Conservation (phyloP, 805 yeast species). For the Ogataea wickerhamii region DNA sequence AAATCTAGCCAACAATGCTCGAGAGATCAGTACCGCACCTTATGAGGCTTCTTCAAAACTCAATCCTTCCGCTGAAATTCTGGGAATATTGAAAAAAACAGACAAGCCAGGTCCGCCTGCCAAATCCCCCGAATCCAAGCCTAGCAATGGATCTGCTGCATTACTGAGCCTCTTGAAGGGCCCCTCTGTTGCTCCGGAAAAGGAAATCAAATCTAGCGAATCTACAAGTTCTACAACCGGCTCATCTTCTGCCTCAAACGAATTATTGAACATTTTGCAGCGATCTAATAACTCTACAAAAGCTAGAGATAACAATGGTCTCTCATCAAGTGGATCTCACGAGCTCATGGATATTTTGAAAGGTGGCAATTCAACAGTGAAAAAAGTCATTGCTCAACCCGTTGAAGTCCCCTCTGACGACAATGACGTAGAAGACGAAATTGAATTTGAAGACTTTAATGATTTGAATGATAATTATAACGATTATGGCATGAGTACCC, state of each 20-base stretch:
- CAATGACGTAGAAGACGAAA: constrained; percentile 9
- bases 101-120: not conserved
- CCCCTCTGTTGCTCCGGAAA: not conserved
- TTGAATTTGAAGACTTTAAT: constrained; percentile 23
- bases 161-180: constrained; percentile 10
- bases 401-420: not conserved
- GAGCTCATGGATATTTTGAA: constrained; percentile 10
- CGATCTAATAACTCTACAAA: no score
- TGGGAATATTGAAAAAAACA: constrained; percentile 3
- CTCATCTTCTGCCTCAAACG: constrained; percentile 2
- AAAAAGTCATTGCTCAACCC: not conserved
- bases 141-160: constrained; percentile 6
- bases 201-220: not conserved
- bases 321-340: constrained; percentile 7
- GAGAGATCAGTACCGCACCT: not conserved
- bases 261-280: not conserved
- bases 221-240: constrained; percentile 1
- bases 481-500: constrained; percentile 13
- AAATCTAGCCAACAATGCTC: not conserved
- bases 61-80: constrained; percentile 9
- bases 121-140: constrained; percentile 10
- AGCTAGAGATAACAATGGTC: no score
- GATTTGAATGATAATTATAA: constrained; percentile 23
- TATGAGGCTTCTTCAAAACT: not conserved
- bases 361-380: not conserved